Evolutionary conservation across 2,329 filamentous ascomycete genomes (phyloP).

Genomic region (Penicillium freii): DNA sequence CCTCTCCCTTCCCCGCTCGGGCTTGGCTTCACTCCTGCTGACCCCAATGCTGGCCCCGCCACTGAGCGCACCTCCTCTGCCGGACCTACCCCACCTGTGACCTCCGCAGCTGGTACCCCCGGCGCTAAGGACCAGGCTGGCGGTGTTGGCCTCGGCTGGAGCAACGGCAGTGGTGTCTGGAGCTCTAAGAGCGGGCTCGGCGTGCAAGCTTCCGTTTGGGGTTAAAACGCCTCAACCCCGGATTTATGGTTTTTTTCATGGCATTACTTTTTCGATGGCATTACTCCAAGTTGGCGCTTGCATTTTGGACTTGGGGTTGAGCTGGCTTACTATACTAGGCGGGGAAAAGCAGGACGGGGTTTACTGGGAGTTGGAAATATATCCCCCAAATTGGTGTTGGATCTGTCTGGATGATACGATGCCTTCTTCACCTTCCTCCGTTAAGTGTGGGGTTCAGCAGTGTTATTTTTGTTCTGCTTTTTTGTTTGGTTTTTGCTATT

Average conservation of each 20-base stretch:
- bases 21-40: conserved; percentile 64
- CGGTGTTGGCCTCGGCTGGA: conserved; percentile 64
- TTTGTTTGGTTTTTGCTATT: conserved; percentile 5
- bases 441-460: not conserved
- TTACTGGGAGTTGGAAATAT: not conserved
- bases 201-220: conserved; percentile 92
- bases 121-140: conserved; percentile 43
- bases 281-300: conserved; percentile 2
- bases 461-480: conserved; percentile 2
- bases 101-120: conserved; percentile 40
- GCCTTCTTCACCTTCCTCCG: not conserved
- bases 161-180: conserved; percentile 79
- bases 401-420: conserved; percentile 2
- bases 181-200: conserved; percentile 77
- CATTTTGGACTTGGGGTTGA: conserved; percentile 19
- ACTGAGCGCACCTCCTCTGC: conserved; percentile 58
- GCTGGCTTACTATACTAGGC: conserved; percentile 12
- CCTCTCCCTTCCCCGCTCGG: conserved; percentile 86
- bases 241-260: not conserved
- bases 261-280: conserved; percentile 2
- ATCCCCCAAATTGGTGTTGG: not conserved
- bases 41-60: conserved; percentile 30
- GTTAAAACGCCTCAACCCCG: conserved; percentile 52
- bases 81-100: conserved; percentile 57
- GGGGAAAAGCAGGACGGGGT: not conserved